Evolutionary conservation across 2,329 filamentous ascomycete genomes (phyloP), one percentile per base, ranked within the genome.

Genomic region (Trichoderma aggressivum): DNA sequence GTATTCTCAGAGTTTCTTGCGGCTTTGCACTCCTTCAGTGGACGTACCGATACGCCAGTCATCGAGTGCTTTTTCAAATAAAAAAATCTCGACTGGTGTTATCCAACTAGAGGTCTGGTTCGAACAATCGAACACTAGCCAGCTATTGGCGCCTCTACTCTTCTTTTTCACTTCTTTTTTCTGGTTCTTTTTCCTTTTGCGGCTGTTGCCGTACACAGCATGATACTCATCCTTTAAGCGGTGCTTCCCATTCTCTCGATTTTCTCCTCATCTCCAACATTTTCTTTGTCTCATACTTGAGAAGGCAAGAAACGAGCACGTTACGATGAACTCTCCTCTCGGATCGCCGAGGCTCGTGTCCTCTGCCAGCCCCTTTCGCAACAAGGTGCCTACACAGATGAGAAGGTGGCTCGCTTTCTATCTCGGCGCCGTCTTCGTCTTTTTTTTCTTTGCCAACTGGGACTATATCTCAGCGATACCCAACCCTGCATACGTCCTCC

Each of bases 341-440:
- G 80, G 80, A 62, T 79, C 81, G 32, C 81, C 81, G 43, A 80
- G 79, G 61, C 74, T 82, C 72, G 78, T 79, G 69, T 79, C 80
- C 73, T 81, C 81, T 18, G 79, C 81, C 34, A 70, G 65, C 60
- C 70, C 59, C 43, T 70, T 72, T 26, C 71, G 71, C 32, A 66
- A 72, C 61, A 72, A 67, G 62, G 43, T 72, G 32, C 71, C 71
- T 12, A 71, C 67, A 30, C 67, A 67, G 62, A 72, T 72, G 68
- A 81, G 84, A 66, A 81, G 86, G 72, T 81, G 81, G 47, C 76
- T 88, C 16, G 82, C 84, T 3, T 77, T 86, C 21, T 86, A 85
- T 74, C 72, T 86, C 26, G 80, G 77, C 34, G 82, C 81, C 71
- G 74, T 87, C 8, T 76, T 83, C 58, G 70, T 86, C 21, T 72